Evolutionary conservation across 2,329 filamentous ascomycete species (phyloP), one percentile per base, ranked within the genome.

Genomic region (Neofusicoccum ribis): DNA sequence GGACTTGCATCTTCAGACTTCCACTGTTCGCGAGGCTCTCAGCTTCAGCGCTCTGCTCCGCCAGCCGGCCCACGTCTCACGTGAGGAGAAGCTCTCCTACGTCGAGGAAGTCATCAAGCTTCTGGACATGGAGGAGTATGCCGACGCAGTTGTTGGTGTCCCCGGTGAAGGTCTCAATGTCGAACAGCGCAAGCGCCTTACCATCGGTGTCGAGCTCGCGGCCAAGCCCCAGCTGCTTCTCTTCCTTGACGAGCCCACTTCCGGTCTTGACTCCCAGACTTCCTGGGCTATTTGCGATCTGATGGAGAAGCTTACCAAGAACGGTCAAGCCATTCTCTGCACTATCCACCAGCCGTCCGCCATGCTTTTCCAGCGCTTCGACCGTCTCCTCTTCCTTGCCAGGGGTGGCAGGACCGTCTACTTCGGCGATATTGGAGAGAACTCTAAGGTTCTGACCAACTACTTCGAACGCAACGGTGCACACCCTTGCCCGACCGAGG

Each of bases 31-130:
- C 67, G 92, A 96, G 78, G 91, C 91, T 7, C 83, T 96, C 39
- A 86, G 86, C 72, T 96, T 96, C 77, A 91, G 88, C 73, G 92
- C 92, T 17, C 74, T 91, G 6, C 87, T 96, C 41, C 89, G 92
- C 64, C 93, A 95, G 73, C 91, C 92, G 0, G 86, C 85, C 60
- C 81, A 88, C 50, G 84, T 90, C 14, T 82, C 90, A 0, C 83
- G 82, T 4, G 79, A 83, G 5, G 91, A 96, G 73, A 96, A 96
- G 81, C 78, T 93, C 3, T 89, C 85, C 2, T 96, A 96, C 68
- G 92, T 96, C 17, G 89, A 95, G 49, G 89, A 96, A 72, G 90
- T 96, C 12, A 95, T 97, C 73, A 89, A 89, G 76, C 84, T 96
- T 15, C 82, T 97, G 14, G 92, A 93, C 54, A 95, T 97, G 91